phyloP scores from a whole-genome alignment of 192 early-diverging fungal species.

The Linnemannia elongata region DNA sequence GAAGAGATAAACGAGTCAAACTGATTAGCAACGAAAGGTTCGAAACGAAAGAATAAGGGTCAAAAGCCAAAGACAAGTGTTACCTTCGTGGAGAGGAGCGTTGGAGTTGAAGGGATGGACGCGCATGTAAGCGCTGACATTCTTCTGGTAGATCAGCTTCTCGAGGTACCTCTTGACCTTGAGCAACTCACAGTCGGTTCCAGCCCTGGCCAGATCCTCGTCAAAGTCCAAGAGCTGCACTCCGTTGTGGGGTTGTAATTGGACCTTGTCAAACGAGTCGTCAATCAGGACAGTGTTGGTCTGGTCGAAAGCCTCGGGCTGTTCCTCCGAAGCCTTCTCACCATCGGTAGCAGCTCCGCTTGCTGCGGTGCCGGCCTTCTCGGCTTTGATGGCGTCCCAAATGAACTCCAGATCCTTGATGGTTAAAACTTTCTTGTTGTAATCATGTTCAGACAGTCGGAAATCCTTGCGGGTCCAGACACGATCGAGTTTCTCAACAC shows the following conservation, averaged over 20 bases:
- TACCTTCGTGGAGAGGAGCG: slow-evolving; percentile 7
- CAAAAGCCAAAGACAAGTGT: not conserved
- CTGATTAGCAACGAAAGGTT: not conserved
- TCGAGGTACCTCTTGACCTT: slow-evolving; percentile 61
- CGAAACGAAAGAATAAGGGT: not conserved
- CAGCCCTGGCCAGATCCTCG: not conserved
- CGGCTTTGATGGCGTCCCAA: slow-evolving; percentile 59
- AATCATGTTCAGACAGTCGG: slow-evolving; percentile 59
- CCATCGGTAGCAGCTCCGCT: not conserved
- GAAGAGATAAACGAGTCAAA: not conserved
- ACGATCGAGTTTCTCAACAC: slow-evolving; percentile 61
- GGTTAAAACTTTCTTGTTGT: slow-evolving; percentile 57
- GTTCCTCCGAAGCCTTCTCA: not conserved
- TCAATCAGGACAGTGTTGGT: slow-evolving; percentile 69
- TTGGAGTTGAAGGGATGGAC: slow-evolving; percentile 54
- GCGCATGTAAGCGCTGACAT: slow-evolving; percentile 65
- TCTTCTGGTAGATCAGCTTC: slow-evolving; percentile 52
- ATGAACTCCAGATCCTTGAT: slow-evolving; percentile 77
- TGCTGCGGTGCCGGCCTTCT: not conserved
- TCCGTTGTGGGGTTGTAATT: slow-evolving; percentile 66
- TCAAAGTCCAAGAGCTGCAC: slow-evolving; percentile 60
- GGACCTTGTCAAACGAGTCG: slow-evolving; percentile 62
- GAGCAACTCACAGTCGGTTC: slow-evolving; percentile 60
- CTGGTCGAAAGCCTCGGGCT: slow-evolving; percentile 37
- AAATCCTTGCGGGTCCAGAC: slow-evolving; percentile 75